Evolutionary conservation across 1,284 basidiomycete genomes (phyloP).

Genomic region (Gomphus sp.): DNA sequence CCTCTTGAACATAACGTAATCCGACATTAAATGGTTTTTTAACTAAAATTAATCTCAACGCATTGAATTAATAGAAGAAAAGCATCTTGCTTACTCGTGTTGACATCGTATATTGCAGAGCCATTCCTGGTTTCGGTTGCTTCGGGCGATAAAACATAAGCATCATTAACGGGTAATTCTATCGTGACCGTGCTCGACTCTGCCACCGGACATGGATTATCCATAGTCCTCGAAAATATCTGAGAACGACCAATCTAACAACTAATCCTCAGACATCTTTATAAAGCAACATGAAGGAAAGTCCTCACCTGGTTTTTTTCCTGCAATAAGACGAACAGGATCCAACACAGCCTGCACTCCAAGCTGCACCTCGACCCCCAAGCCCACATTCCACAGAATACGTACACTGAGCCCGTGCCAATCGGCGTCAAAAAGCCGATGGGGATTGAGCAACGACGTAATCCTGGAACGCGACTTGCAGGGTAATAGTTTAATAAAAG

Average conservation of each 20-base stretch:
- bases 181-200: slow-evolving; percentile 44
- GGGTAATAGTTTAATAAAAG: too few relatives aligned
- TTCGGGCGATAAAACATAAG: slow-evolving; percentile 42
- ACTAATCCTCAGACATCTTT: not conserved
- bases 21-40: slow-evolving; percentile 40
- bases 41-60: slow-evolving; percentile 16
- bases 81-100: slow-evolving; percentile 28
- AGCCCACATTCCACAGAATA: slow-evolving; percentile 46
- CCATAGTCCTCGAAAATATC: slow-evolving; percentile 65
- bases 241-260: slow-evolving; percentile 70
- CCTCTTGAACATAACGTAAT: slow-evolving; percentile 40
- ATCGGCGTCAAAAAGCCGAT: slow-evolving; percentile 66
- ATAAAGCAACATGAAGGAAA: slow-evolving; percentile 5
- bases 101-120: slow-evolving; percentile 40
- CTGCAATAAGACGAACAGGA: slow-evolving; percentile 50
- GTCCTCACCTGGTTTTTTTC: slow-evolving; percentile 46
- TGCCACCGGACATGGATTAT: slow-evolving; percentile 53
- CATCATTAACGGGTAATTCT: slow-evolving; percentile 29
- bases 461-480: too few relatives aligned
- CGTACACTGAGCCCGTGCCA: slow-evolving; percentile 81
- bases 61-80: not conserved
- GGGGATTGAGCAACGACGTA: too few relatives aligned
- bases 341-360: slow-evolving; percentile 80
- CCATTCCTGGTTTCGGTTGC: slow-evolving; percentile 26
- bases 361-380: slow-evolving; percentile 58